phyloP scores from a whole-genome alignment of 768 basidiomycete genomes.

The Phylloporus rhodoxanthus region DNA sequence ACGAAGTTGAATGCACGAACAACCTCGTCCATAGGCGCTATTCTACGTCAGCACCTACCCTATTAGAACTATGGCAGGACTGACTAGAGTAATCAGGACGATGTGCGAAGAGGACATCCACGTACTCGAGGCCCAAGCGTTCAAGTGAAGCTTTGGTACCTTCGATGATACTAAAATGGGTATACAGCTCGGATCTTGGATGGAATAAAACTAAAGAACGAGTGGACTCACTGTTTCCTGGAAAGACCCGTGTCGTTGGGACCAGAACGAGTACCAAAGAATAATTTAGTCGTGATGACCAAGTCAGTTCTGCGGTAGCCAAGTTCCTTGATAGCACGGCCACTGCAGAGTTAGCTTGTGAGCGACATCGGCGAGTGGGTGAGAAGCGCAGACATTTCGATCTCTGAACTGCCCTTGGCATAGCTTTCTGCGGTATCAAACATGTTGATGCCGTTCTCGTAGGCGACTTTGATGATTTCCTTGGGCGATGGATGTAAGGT shows the following conservation, averaged over 20 bases:
- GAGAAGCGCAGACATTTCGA: constrained; percentile 38
- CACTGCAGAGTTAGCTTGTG: constrained; percentile 24
- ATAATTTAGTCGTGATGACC: constrained; percentile 53
- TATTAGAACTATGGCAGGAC: background rate
- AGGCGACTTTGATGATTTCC: constrained; percentile 52
- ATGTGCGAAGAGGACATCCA: constrained; percentile 47
- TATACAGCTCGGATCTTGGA: background rate
- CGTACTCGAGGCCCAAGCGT: constrained; percentile 50
- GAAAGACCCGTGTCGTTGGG: constrained; percentile 39
- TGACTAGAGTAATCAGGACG: constrained; percentile 37
- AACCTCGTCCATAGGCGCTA: constrained; percentile 46
- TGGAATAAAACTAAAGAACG: background rate
- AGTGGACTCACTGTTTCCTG: constrained; percentile 25
- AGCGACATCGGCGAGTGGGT: background rate
- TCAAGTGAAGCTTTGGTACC: constrained; percentile 46
- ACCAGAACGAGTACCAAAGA: constrained; percentile 47
- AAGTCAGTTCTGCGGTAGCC: constrained; percentile 45
- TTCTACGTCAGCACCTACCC: background rate
- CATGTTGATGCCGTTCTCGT: constrained; percentile 48
- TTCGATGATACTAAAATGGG: constrained; percentile 42
- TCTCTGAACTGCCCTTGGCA: constrained; percentile 43
- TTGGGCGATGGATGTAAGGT: constrained; percentile 8
- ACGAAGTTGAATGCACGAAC: constrained; percentile 55
- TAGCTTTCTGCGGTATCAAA: constrained; percentile 46
- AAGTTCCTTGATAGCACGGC: constrained; percentile 51